phyloP scores from a whole-genome alignment of 164 flowering plant genomes.

The Berberis thunbergii region DNA sequence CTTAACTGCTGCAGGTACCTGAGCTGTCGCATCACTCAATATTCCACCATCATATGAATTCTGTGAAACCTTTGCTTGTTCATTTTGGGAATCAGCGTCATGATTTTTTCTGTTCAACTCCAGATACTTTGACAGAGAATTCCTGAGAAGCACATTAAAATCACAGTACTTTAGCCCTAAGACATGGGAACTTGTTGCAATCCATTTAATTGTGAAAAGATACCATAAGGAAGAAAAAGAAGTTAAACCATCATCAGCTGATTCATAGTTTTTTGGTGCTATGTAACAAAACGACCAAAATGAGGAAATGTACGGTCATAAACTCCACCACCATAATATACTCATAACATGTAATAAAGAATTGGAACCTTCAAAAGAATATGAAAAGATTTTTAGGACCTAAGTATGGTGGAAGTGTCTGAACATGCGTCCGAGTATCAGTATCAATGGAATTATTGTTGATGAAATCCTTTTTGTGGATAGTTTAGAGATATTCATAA shows the following conservation, averaged over 20 bases:
- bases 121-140: conserved; percentile 33
- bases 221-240: neutral
- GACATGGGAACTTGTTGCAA: neutral
- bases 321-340: too few species aligned
- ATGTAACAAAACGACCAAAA: too few species aligned
- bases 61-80: conserved; percentile 10
- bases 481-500: neutral
- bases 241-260: too few species aligned
- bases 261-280: too few species aligned
- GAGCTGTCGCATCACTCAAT: conserved; percentile 13
- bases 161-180: neutral
- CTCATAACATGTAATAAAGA: too few species aligned
- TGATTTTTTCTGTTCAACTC: conserved; percentile 25
- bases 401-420: too few species aligned
- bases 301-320: too few species aligned
- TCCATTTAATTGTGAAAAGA: too few species aligned
- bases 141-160: conserved; percentile 29
- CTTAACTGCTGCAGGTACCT: conserved; percentile 17
- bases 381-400: too few species aligned
- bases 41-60: conserved; percentile 16
- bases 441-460: too few species aligned
- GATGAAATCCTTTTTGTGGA: neutral
- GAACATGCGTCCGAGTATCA: too few species aligned
- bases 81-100: conserved; percentile 16
- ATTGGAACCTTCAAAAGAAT: too few species aligned